A percentile compares a stretch with the other conserved stretches of the same genome.
Evolutionary conservation across 1,139 yeast genomes (phyloP).

Genomic region (Debaryomycetaceae sp.): DNA sequence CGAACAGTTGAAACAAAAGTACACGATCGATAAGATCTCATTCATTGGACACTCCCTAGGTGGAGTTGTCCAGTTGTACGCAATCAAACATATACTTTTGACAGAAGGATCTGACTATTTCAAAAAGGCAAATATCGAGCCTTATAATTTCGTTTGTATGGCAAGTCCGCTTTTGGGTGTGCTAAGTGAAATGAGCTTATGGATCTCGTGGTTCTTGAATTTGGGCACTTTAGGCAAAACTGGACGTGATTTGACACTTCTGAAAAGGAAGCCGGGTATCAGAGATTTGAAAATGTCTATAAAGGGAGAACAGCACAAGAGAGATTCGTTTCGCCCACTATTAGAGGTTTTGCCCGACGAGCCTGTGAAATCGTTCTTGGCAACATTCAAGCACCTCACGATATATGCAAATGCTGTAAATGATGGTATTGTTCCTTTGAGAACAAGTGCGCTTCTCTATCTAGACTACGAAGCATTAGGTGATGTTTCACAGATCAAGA

Average conservation of each 20-base stretch:
- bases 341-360: constrained; percentile 74
- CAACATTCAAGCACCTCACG: constrained; percentile 63
- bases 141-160: constrained; percentile 72
- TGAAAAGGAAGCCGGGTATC: constrained; percentile 22
- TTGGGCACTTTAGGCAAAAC: constrained; percentile 90
- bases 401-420: constrained; percentile 78
- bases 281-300: constrained; percentile 8
- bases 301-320: constrained; percentile 9
- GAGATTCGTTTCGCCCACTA: constrained; percentile 50
- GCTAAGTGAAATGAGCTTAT: constrained; percentile 78
- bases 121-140: constrained; percentile 43
- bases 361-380: constrained; percentile 66
- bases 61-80: constrained; percentile 85
- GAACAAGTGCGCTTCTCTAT: constrained; percentile 53
- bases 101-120: constrained; percentile 57
- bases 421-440: constrained; percentile 91
- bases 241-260: constrained; percentile 83
- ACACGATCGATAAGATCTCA: constrained; percentile 58
- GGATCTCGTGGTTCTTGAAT: constrained; percentile 77
- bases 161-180: constrained; percentile 91
- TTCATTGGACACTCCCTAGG: constrained; percentile 93
- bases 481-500: constrained; percentile 27
- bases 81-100: constrained; percentile 70
- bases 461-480: constrained; percentile 45
- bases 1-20: constrained; percentile 24